These are phyloP conservation scores for Haematococcus sp. DNA, from an alignment of 139 green algal species.

Conservation along the genomic window DNA sequence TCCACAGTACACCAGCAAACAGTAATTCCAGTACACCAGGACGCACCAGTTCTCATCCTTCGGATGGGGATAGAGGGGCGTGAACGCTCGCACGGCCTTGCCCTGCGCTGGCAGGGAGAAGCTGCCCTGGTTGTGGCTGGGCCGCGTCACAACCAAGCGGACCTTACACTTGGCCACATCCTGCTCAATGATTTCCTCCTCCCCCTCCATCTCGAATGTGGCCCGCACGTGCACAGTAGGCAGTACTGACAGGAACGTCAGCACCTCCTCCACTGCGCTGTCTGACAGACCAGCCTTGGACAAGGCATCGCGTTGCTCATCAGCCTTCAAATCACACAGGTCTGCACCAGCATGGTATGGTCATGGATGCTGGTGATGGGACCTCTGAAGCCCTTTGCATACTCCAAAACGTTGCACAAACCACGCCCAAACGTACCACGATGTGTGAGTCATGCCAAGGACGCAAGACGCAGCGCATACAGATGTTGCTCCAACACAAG, in stretches of 20 bases:
- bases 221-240: constrained; percentile 35
- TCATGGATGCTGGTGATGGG: not conserved
- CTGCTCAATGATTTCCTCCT: constrained; percentile 67
- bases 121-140: constrained; percentile 43
- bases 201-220: constrained; percentile 53
- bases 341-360: constrained; percentile 37
- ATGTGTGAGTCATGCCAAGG: not conserved
- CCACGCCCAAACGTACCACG: too few relatives aligned
- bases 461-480: not conserved
- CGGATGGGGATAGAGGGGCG: constrained; percentile 57
- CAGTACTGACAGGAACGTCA: constrained; percentile 54
- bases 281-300: constrained; percentile 34
- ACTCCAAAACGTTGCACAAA: not conserved
- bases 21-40: too few relatives aligned
- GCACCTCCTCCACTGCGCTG: constrained; percentile 53
- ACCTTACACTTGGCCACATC: constrained; percentile 67
- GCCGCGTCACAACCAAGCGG: constrained; percentile 59
- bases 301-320: constrained; percentile 42
- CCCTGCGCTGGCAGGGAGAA: constrained; percentile 39
- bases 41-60: constrained; percentile 71
- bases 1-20: too few relatives aligned
- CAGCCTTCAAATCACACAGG: constrained; percentile 45
- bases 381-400: not conserved
- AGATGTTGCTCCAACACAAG: not conserved
- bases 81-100: constrained; percentile 59